Evolutionary conservation across 805 yeast species (phyloP), one percentile per base, ranked within the genome.

Genomic region (Metschnikowia dekortorum): DNA sequence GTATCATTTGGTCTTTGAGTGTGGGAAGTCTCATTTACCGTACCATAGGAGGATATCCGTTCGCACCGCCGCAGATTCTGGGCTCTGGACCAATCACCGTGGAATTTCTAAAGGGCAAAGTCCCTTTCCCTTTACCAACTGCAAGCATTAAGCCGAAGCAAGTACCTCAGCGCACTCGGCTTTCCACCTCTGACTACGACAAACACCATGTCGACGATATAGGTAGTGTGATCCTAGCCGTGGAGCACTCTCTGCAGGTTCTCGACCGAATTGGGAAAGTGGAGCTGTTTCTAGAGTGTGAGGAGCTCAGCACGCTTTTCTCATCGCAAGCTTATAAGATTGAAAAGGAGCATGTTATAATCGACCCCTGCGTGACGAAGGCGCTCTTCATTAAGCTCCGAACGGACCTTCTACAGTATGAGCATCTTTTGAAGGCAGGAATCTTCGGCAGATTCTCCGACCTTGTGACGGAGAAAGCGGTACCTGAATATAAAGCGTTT

Each of bases 331-430:
- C 47, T 3, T 50, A 49, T 37, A 35, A 18, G 8, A 39, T 48
- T 1, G 53, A 53, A n/a, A 48, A 59, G 36, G 66, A 59, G 32
- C 54, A 64, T 41, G 56, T 73, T 3, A 55, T 70, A 5, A 54
- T 78, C 35, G 71, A 73, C 52, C 59, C 69, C 6, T 64, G 69
- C 14, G 58, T 59, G 45, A 57, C 76, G 6, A 61, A 65, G 33
- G 58, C 77, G 2, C 51, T 61, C 8, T 62, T 75, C 34, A 54
- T 71, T 9, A 44, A 44, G 40, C 46, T 28, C 33, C 9, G 34
- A 10, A 44, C 39, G 2, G 46, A 44, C 28, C 29, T 44, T 10
- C 8, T 44, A 8, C 46, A 44, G 29, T 44, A 44, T 34, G 33
- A 33, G 26, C 16, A 14, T 26, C 39, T 44, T 18, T 36, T 44